These are phyloP conservation scores for Neckera pumila DNA, from an alignment of 225 moss, liverwort and hornwort genomes.

Conservation along the genomic window DNA sequence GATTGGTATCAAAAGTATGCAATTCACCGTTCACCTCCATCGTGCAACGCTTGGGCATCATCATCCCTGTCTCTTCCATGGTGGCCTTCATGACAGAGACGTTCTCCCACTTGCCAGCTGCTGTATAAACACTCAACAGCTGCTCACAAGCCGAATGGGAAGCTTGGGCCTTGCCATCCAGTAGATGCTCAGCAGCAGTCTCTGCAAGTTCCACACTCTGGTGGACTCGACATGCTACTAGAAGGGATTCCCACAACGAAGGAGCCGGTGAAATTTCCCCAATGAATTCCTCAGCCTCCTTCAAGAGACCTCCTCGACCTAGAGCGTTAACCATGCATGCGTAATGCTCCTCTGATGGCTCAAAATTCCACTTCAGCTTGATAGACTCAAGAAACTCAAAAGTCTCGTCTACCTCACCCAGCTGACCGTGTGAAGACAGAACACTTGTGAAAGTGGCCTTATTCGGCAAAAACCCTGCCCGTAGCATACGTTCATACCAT, in stretches of 20 bases:
- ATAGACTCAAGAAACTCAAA: conserved; percentile 43
- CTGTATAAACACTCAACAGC: conserved; percentile 24
- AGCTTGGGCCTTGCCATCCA: conserved; percentile 10
- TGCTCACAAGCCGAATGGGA: conserved; percentile 27
- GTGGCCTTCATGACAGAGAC: conserved; percentile 13
- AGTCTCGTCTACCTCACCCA: conserved; percentile 27
- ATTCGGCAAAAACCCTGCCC: not conserved
- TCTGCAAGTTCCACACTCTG: conserved; percentile 41
- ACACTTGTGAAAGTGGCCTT: conserved; percentile 23
- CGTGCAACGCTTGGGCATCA: conserved; percentile 11
- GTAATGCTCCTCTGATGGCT: conserved; percentile 39
- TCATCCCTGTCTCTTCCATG: conserved; percentile 25
- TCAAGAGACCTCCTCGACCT: conserved; percentile 45
- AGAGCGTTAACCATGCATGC: conserved; percentile 40
- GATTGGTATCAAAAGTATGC: conserved; percentile 4
- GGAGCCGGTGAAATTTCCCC: conserved; percentile 16
- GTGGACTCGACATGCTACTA: conserved; percentile 43
- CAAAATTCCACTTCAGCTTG: not conserved
- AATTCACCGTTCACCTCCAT: conserved; percentile 24
- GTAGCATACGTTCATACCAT: conserved; percentile 17
- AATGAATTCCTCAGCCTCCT: conserved; percentile 48
- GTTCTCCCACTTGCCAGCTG: conserved; percentile 42
- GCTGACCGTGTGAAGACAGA: conserved; percentile 14
- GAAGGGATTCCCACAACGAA: conserved; percentile 35
- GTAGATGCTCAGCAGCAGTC: conserved; percentile 18